Evolutionary conservation across 768 basidiomycete species (phyloP).

Genomic region (Leccinum pellstonianum): DNA sequence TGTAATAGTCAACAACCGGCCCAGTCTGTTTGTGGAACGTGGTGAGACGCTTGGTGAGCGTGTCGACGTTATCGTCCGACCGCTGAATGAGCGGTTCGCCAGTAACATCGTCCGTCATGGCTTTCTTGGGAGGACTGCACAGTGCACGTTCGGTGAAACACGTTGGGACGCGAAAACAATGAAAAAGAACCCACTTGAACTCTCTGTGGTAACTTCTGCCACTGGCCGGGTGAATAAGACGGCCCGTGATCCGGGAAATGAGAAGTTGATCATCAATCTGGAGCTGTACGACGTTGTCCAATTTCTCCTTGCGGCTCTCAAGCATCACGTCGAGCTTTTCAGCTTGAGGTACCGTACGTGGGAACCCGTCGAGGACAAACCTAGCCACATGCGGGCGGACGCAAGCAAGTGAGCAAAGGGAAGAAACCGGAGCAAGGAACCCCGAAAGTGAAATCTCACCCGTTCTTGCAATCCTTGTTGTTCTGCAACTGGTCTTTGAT

Average conservation of each 20-base stretch:
- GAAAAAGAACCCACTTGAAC: conserved; percentile 70
- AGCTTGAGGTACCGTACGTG: conserved; percentile 94
- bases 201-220: conserved; percentile 94
- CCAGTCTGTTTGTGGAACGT: conserved; percentile 95
- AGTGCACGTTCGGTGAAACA: conserved; percentile 10
- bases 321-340: conserved; percentile 96
- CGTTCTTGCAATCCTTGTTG: conserved; percentile 92
- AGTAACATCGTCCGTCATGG: conserved; percentile 89
- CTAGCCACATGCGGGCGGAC: conserved; percentile 38
- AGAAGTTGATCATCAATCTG: conserved; percentile 92
- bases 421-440: background rate
- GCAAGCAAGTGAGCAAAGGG: background rate
- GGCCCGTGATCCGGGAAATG: conserved; percentile 96
- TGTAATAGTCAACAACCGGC: conserved; percentile 97
- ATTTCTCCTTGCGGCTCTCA: conserved; percentile 71
- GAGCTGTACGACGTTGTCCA: conserved; percentile 91
- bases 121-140: conserved; percentile 91
- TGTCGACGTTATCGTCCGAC: conserved; percentile 97
- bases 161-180: background rate
- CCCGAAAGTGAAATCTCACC: conserved; percentile 55
- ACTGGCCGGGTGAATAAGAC: conserved; percentile 85
- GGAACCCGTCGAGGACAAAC: conserved; percentile 99
- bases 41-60: conserved; percentile 81
- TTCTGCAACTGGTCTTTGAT: conserved; percentile 94
- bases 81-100: conserved; percentile 97